Base-by-base conservation (phyloP, 176 grass and related monocot species). In the Aegilops speltoides region DNA sequence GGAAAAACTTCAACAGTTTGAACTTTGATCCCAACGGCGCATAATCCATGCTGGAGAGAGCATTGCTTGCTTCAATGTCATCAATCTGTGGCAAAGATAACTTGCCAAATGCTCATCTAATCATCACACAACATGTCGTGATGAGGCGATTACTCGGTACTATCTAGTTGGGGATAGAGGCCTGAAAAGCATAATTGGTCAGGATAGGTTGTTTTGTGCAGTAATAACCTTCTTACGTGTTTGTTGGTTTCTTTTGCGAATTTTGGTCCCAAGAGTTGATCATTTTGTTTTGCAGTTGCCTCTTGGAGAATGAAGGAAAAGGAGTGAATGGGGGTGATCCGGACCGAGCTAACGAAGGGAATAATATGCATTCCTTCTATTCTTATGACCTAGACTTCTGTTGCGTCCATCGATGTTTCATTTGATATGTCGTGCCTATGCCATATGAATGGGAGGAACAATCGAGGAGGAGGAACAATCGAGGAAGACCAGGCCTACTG, bases 221-320 rank as follows among this genome's bases (percentile, higher is more conserved):
- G 40, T 41, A 10, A 10, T 41, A 41, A 48, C 4, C 1, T 16
- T 80, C 13, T 61, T 61, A 41, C 6, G 40, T 41, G 40, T 41
- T 41, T 46, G 25, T 46, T 46, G 45, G 40, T 11, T 43, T 43
- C 10, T 41, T 41, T 41, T 9, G 38, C 38, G 10, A 41, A 41
- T 10, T 26, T 41, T 41, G 38, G 62, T 82, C 32, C 34, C 69
- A 61, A 69, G 14, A 36, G 28, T 62, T 67, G 7, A 73, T 64
- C 15, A 78, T 71, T 86, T 16, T 84, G 28, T 68, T 62, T 13
- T 29, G 34, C 88, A 98, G 94, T 99, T 94, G 94, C 97, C 34
- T 99, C 97, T 33, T 96, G 97, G 97, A 99, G 97, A 90, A 92
- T 96, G 29, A 99, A 96, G 90, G 94, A 99, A 74, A 99, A 92